A percentile compares a stretch with the other conserved stretches of the same genome.
Conservation (phyloP, 805 yeast species). For the Candida suzukii region DNA sequence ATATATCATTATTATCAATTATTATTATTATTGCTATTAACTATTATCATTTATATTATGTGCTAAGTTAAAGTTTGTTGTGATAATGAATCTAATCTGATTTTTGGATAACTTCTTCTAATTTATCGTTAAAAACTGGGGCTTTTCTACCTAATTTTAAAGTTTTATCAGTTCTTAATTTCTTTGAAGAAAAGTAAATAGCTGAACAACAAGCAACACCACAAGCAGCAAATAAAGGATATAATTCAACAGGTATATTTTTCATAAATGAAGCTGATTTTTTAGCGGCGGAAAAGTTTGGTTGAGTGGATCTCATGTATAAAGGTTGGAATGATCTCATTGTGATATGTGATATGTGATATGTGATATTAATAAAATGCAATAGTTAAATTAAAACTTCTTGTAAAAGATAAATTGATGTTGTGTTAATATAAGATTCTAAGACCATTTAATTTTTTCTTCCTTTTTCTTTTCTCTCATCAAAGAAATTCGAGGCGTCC, state of each 20-base stretch:
- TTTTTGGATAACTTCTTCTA: constrained; percentile 27
- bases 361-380: too few relatives aligned
- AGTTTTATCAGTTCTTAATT: constrained; percentile 39
- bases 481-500: too few relatives aligned
- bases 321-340: background rate
- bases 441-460: too few relatives aligned
- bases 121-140: constrained; percentile 34
- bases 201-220: constrained; percentile 45
- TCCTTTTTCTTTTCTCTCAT: too few relatives aligned
- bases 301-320: constrained; percentile 43
- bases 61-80: background rate
- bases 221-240: constrained; percentile 52
- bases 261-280: constrained; percentile 15
- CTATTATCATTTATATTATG: background rate
- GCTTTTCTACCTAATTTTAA: constrained; percentile 42
- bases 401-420: background rate
- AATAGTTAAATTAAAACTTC: too few relatives aligned
- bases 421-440: too few relatives aligned
- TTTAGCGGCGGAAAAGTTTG: constrained; percentile 36
- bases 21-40: too few relatives aligned
- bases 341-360: constrained; percentile 2
- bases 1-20: too few relatives aligned
- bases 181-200: constrained; percentile 44
- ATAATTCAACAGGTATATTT: constrained; percentile 45
- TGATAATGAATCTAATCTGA: constrained; percentile 17